phyloP scores from a whole-genome alignment of 2,329 filamentous ascomycete genomes.

The Aureobasidium sp. region DNA sequence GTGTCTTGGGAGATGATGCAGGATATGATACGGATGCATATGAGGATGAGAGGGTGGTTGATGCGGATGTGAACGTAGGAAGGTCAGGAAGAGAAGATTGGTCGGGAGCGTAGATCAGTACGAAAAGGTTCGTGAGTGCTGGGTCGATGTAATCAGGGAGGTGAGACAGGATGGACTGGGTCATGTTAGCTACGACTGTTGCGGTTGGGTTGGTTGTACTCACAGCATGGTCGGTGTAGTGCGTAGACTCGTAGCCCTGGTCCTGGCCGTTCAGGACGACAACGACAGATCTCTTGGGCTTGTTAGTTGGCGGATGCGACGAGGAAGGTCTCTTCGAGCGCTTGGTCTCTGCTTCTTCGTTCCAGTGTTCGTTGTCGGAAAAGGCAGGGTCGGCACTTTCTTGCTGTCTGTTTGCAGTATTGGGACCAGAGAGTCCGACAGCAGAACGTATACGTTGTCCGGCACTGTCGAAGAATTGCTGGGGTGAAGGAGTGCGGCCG shows the following conservation, averaged over 20 bases:
- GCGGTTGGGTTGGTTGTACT: conserved; percentile 30
- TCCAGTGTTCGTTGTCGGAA: conserved; percentile 80
- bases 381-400: conserved; percentile 28
- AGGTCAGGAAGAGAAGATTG: conserved; percentile 70
- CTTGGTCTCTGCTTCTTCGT: conserved; percentile 74
- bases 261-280: conserved; percentile 85
- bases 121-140: conserved; percentile 67
- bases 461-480: conserved; percentile 79
- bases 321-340: conserved; percentile 34
- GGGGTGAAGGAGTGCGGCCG: conserved; percentile 75
- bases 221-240: conserved; percentile 71
- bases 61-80: conserved; percentile 71
- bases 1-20: conserved; percentile 40
- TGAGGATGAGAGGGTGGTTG: conserved; percentile 45
- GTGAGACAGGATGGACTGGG: conserved; percentile 67
- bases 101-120: conserved; percentile 81
- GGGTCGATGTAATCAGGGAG: conserved; percentile 73
- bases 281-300: conserved; percentile 63
- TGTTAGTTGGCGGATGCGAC: conserved; percentile 26
- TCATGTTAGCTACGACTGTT: not conserved
- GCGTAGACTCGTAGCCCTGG: conserved; percentile 48
- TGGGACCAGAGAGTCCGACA: conserved; percentile 71
- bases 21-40: conserved; percentile 31
- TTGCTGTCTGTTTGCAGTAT: not conserved
- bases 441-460: conserved; percentile 74